Evolutionary conservation across 2,329 filamentous ascomycete species (phyloP).

Genomic region (Raffaelea ambrosiae): DNA sequence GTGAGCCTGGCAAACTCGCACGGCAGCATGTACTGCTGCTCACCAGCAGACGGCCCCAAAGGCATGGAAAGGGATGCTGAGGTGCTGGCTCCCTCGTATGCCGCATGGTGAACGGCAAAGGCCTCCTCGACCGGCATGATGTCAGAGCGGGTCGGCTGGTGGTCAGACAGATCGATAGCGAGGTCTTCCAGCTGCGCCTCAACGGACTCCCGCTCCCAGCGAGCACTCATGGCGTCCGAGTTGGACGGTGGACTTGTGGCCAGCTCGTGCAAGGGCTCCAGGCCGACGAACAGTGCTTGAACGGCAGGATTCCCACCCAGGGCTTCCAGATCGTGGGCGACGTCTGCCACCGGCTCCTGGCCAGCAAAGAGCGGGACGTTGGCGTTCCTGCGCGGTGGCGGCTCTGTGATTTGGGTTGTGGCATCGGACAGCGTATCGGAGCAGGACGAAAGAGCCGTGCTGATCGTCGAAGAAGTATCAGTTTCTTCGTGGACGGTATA

Average conservation of each 20-base stretch:
- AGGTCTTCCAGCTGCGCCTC: not conserved
- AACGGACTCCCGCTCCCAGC: not conserved
- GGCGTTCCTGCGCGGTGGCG: no score
- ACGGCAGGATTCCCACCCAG: no score
- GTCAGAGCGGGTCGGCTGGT: not conserved
- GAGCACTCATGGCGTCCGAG: not conserved
- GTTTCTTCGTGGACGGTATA: no score
- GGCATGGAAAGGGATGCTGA: not conserved
- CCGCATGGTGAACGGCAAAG: not conserved
- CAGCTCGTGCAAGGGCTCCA: not conserved
- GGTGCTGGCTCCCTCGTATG: not conserved
- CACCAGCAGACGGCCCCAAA: not conserved
- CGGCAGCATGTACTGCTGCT: conserved; percentile 18
- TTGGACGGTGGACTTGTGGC: not conserved
- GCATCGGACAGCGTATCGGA: no score
- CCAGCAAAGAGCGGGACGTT: no score
- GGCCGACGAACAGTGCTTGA: not conserved
- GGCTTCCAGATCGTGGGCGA: no score
- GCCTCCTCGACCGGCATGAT: not conserved
- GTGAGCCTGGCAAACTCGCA: conserved; percentile 35
- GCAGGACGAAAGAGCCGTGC: not conserved
- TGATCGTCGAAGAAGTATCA: not conserved
- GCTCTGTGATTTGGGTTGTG: no score
- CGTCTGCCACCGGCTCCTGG: no score
- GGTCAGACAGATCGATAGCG: not conserved